Evolutionary conservation across 2,329 filamentous ascomycete genomes (phyloP), one percentile per base, ranked within the genome.

Genomic region (Colletotrichum sp.): DNA sequence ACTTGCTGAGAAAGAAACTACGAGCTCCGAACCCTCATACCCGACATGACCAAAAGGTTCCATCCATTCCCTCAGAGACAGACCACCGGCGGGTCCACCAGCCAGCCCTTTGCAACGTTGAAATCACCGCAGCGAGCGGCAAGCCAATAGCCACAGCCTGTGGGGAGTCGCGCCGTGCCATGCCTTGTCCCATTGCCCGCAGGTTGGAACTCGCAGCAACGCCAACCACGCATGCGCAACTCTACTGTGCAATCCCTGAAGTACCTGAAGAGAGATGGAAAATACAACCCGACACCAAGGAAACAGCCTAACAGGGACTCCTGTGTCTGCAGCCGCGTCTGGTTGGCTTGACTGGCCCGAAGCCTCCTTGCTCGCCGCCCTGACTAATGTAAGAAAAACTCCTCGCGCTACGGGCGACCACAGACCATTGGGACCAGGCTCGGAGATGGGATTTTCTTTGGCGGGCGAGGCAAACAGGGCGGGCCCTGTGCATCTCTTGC

Each of bases 381-480:
- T 76, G 74, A 75, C 74, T 76, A 76, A 76, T 76, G 67, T 64
- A 30, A 69, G 43, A 52, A 56, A 75, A 71, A 52, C 52, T 68
- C 71, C 32, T 68, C 62, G 58, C 72, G 67, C 72, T 71, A 76
- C 73, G 32, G 21, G 34, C 36, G 26, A 73, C 69, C 52, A 55
- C 62, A 71, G 72, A 62, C 43, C 43, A 52, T 24, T 52, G 43
- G 43, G 43, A 52, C 72, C 30, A 75, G 62, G 69, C 48, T 68
- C 73, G 69, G 69, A 73, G 34, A 73, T 75, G 62, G 69, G 38
- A 28, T 73, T 36, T 34, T 65, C 10, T 52, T 48, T 48, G 38
- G 43, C n/a, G 43, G 43, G n/a, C 43, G 43, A 52, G 62, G 8
- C 7, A 21, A n/a, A 32, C 28, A 62, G 21, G 26, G 18, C 9